A percentile compares a stretch with the other conserved stretches of the same genome.
Conservation (phyloP, 1,284 basidiomycete genomes). For the Ceratobasidium sp. region DNA sequence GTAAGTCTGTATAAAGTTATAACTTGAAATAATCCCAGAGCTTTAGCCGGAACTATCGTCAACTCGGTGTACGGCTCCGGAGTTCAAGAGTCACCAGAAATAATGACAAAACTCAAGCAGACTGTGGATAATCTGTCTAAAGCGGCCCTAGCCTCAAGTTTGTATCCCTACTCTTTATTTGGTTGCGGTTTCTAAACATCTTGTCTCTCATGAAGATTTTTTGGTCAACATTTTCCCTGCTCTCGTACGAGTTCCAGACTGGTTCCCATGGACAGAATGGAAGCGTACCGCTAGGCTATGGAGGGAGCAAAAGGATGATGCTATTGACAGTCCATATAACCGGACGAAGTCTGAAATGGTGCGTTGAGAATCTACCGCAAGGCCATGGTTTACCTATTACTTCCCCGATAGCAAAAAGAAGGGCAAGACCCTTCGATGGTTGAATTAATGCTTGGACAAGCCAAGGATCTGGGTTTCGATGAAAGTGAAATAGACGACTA, state of each 20-base stretch:
- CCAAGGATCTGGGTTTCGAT: neutral
- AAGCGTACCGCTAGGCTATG: neutral
- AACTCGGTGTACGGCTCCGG: conserved; percentile 8
- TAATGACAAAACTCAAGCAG: neutral
- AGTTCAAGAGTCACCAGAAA: neutral
- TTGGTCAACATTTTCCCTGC: conserved; percentile 1
- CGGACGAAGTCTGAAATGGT: neutral
- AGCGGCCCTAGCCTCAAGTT: neutral
- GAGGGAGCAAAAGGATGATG: neutral
- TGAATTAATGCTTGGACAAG: neutral
- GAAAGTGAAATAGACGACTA: neutral
- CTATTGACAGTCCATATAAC: neutral
- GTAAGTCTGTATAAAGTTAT: neutral
- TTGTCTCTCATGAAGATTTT: neutral
- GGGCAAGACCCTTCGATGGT: conserved; percentile 24
- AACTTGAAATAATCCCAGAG: neutral
- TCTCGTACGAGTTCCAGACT: too few species aligned
- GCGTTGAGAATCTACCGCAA: neutral
- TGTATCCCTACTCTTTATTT: neutral
- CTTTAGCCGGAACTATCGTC: neutral
- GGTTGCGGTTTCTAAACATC: neutral
- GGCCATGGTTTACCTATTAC: neutral
- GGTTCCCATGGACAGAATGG: too few species aligned
- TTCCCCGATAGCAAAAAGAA: neutral
- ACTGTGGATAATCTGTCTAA: neutral